Evolutionary conservation across 2,329 filamentous ascomycete species (phyloP).

Genomic region (Neurospora crassa): DNA sequence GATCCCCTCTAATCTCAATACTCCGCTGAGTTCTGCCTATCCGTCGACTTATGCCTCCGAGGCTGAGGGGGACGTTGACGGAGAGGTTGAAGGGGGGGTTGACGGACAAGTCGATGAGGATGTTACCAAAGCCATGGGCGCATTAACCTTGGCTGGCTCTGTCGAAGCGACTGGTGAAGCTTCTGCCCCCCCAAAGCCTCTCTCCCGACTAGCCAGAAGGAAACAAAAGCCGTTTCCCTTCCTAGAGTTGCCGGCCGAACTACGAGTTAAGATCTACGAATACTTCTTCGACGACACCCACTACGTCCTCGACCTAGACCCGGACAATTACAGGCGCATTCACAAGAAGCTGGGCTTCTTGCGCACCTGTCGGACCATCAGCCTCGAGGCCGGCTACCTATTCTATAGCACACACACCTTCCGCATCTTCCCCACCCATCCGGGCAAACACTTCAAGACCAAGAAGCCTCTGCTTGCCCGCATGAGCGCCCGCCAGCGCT

Average conservation of each 20-base stretch:
- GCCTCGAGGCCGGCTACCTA: conserved; percentile 52
- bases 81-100: conserved; percentile 17
- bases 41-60: conserved; percentile 29
- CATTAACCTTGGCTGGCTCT: conserved; percentile 32
- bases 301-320: conserved; percentile 55
- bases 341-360: conserved; percentile 51
- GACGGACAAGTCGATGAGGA: conserved; percentile 30
- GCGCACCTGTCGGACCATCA: conserved; percentile 49
- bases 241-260: conserved; percentile 57
- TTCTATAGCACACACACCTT: conserved; percentile 57
- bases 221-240: conserved; percentile 49
- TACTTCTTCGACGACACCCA: conserved; percentile 47
- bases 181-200: conserved; percentile 7
- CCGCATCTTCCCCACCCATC: conserved; percentile 56
- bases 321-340: conserved; percentile 53
- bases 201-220: conserved; percentile 11
- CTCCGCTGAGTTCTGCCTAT: conserved; percentile 27
- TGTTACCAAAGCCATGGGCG: conserved; percentile 30
- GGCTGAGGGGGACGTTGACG: conserved; percentile 27
- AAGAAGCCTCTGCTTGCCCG: conserved; percentile 63
- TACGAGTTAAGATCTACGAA: conserved; percentile 60
- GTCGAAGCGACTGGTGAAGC: conserved; percentile 15
- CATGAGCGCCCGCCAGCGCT: conserved; percentile 50
- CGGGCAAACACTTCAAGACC: conserved; percentile 60
- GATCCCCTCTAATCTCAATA: conserved; percentile 24